Evolutionary conservation across 1,139 yeast genomes (phyloP), one percentile per base, ranked within the genome.

Genomic region (Blastobotrys illinoisensis): DNA sequence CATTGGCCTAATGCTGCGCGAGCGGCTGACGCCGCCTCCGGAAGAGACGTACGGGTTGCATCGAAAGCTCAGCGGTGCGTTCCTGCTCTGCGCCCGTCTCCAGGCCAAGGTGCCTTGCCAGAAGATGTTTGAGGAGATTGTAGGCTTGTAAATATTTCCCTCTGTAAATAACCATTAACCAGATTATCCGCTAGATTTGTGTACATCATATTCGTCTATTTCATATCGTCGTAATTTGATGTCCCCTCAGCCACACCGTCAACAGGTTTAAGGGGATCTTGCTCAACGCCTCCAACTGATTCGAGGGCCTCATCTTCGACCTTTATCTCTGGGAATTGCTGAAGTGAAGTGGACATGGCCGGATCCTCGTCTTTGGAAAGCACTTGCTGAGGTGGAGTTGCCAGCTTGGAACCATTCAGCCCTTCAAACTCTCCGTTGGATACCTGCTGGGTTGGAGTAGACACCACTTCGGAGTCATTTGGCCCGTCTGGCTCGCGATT

Each of bases 31-130:
- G 4, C 98, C 99, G 4, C 99, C 99, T 4, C 99, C 99, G 2
- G 98, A 93, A 68, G 99, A 93, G 70, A 93, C 99, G 0, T 93
- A 93, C 69, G 88, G 96, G 7, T 76, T 95, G 64, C 99, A 93
- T 70, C 79, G 99, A 65, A 93, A 95, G 67, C 82, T 93, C 67
- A 87, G 96, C 68, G 99, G 99, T 9, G 96, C 95, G 1, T 95
- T 88, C 67, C 76, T 93, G 61, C 77, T 93, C 55, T 93, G 99
- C 74, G 88, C 98, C 3, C 81, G 90, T 65, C 77, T 93, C 71
- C 76, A 82, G 47, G 97, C 98, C 2, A 76, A 79, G 20, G 95
- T 93, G 40, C 95, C 93, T 9, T 86, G 97, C 67, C 84, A 85
- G 58, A 76, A 84, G 64, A 74, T 93, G 54, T 93, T 93, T 67